phyloP scores from a whole-genome alignment of 106 monocot species.

The Dioscorea zingiberensis region DNA sequence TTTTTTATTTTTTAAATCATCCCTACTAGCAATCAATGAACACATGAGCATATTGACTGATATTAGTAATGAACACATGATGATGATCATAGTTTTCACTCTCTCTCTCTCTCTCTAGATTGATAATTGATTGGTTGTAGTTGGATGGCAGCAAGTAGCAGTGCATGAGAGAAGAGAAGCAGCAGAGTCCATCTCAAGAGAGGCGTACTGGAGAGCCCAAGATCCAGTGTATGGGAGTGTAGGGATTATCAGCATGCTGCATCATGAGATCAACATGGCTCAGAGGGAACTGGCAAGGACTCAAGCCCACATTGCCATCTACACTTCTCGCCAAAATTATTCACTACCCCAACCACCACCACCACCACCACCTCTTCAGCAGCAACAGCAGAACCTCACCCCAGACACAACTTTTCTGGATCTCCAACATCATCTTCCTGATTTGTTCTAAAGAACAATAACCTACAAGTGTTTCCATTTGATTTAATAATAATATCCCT shows the following conservation, averaged over 20 bases:
- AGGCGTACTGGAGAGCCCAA: conserved; percentile 33
- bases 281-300: conserved; percentile 27
- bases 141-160: conserved; percentile 30
- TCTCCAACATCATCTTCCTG: not conserved
- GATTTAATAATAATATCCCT: not conserved
- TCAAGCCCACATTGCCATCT: conserved; percentile 14
- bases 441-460: not conserved
- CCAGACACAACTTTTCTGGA: not conserved
- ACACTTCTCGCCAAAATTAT: not conserved
- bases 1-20: no score
- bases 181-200: conserved; percentile 32
- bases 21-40: no score
- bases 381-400: not conserved
- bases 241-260: conserved; percentile 23
- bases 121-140: no score
- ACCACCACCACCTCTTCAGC: no score
- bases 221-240: conserved; percentile 39
- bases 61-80: no score
- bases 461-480: not conserved
- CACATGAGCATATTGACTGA: no score
- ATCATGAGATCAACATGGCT: conserved; percentile 12
- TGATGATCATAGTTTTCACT: no score
- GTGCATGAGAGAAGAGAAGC: conserved; percentile 16
- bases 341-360: not conserved
- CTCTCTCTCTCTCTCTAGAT: no score